Percentiles rank a stretch among this genome's conserved stretches.
phyloP scores from a whole-genome alignment of 164 flowering plant species.

The Vitis riparia region DNA sequence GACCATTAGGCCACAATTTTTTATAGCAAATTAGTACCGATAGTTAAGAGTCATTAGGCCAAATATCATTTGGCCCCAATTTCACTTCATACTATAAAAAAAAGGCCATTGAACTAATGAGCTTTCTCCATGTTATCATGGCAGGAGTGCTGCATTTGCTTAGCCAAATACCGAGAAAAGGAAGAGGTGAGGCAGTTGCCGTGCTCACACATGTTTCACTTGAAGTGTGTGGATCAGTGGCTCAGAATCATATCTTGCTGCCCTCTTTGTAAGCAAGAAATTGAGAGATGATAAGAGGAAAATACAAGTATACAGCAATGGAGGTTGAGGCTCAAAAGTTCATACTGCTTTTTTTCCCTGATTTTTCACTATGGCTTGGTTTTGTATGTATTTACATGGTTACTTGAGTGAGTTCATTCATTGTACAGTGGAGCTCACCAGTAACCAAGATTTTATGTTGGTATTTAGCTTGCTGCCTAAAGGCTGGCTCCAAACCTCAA shows the following conservation, averaged over 20 bases:
- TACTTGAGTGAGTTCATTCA: conserved; percentile 35
- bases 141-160: conserved; percentile 96
- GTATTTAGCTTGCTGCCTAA: too few relatives aligned
- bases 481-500: too few relatives aligned
- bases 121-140: conserved; percentile 9
- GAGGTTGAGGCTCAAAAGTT: not conserved
- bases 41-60: too few relatives aligned
- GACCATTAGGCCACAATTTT: too few relatives aligned
- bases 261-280: conserved; percentile 86
- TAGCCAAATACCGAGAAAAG: conserved; percentile 75
- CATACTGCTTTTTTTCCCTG: not conserved
- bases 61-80: too few relatives aligned
- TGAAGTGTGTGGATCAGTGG: conserved; percentile 94
- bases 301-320: not conserved
- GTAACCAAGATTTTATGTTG: conserved; percentile 13
- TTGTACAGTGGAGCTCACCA: conserved; percentile 37
- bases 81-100: too few relatives aligned
- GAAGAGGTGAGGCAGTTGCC: conserved; percentile 89
- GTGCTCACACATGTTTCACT: conserved; percentile 86
- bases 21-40: too few relatives aligned
- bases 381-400: conserved; percentile 19
- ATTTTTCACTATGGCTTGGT: not conserved
- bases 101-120: not conserved
- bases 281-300: conserved; percentile 34
- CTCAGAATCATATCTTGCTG: conserved; percentile 84